phyloP scores from a whole-genome alignment of 2,329 filamentous ascomycete species.

The Fusarium protoensiforme region DNA sequence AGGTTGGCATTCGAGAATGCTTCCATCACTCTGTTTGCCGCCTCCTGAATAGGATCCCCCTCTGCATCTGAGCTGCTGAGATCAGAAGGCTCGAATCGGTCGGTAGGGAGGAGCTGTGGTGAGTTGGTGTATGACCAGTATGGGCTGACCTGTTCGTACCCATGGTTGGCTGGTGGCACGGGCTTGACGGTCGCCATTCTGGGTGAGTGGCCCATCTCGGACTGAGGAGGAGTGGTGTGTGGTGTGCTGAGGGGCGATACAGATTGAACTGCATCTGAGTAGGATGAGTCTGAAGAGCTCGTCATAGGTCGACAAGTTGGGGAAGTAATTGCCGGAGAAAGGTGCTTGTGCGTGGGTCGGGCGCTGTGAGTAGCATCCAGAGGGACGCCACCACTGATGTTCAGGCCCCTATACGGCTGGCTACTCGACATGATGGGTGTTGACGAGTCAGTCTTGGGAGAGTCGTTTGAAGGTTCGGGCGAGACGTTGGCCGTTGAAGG shows the following conservation, averaged over 20 bases:
- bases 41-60: conserved; percentile 45
- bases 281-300: conserved; percentile 52
- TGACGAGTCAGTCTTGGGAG: conserved; percentile 21
- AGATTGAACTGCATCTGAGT: conserved; percentile 52
- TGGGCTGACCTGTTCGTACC: conserved; percentile 24
- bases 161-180: conserved; percentile 1
- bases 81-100: conserved; percentile 34
- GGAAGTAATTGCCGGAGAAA: background rate
- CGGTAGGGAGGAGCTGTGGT: conserved; percentile 26
- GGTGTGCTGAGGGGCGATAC: conserved; percentile 52
- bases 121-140: conserved; percentile 38
- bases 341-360: conserved; percentile 16
- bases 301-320: conserved; percentile 30
- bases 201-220: conserved; percentile 48
- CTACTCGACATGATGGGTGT: background rate
- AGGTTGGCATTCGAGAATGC: conserved; percentile 44
- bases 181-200: conserved; percentile 19
- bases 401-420: background rate
- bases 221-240: conserved; percentile 54
- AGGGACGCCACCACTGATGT: background rate
- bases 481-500: conserved; percentile 25
- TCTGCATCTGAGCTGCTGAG: conserved; percentile 25
- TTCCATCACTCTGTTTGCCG: conserved; percentile 46
- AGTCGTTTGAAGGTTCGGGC: conserved; percentile 2
- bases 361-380: background rate